Evolutionary conservation across 2,329 filamentous ascomycete genomes (phyloP).

Genomic region (Triangularia setosa): DNA sequence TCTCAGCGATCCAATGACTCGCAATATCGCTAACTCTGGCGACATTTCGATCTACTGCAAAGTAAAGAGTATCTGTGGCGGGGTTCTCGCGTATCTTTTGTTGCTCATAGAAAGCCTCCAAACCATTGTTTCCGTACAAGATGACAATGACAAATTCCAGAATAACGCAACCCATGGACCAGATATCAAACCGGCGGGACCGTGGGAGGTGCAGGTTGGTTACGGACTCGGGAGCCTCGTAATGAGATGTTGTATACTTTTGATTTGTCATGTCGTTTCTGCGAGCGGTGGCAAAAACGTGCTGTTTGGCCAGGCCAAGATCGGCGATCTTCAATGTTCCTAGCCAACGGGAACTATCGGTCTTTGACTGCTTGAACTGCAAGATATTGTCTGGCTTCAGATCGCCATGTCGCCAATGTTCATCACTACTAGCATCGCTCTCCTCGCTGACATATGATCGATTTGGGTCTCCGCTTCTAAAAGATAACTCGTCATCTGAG

Average conservation of each 20-base stretch:
- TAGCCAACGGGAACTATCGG: background rate
- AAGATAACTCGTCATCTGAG: background rate
- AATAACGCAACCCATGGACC: constrained; percentile 12
- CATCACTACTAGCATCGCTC: background rate
- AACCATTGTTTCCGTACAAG: constrained; percentile 2
- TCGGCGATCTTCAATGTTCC: constrained; percentile 10
- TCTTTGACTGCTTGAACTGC: background rate
- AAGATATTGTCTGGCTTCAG: constrained; percentile 15
- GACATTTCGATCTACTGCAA: background rate
- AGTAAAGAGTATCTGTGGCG: background rate
- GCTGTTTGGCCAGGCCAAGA: constrained; percentile 10
- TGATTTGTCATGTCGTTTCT: background rate
- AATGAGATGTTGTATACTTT: constrained; percentile 1
- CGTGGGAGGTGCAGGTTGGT: background rate
- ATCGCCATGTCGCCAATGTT: constrained; percentile 4
- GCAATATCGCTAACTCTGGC: background rate
- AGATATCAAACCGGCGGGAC: constrained; percentile 10
- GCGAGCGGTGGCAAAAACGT: background rate
- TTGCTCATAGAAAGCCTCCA: background rate
- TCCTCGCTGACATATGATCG: background rate
- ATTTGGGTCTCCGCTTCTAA: background rate
- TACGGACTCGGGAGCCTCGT: constrained; percentile 5
- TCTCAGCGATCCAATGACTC: background rate
- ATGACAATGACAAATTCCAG: constrained; percentile 10
- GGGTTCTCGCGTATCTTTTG: background rate